These are phyloP conservation scores for Berkeleyomyces rouxiae DNA, from an alignment of 2,329 filamentous ascomycete genomes.

Conservation along the genomic window DNA sequence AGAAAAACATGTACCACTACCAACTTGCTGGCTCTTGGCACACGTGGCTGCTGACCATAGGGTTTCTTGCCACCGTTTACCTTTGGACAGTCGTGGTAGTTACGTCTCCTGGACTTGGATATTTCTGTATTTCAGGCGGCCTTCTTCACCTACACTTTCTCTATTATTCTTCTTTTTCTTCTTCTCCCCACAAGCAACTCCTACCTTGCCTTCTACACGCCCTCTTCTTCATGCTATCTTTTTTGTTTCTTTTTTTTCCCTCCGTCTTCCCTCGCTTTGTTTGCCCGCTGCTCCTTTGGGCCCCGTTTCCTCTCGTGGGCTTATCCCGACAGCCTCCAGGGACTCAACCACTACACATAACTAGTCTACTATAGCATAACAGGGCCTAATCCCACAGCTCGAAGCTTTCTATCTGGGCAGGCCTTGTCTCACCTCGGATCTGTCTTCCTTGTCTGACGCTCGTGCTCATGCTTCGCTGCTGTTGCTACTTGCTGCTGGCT, in stretches of 20 bases:
- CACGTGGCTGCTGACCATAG: too few relatives aligned
- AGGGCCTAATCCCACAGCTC: background rate
- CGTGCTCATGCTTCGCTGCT: background rate
- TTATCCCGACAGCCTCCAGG: background rate
- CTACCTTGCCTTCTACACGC: background rate
- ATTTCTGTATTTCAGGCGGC: background rate
- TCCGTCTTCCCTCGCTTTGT: background rate
- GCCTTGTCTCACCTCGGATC: conserved; percentile 1
- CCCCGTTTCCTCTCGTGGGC: background rate
- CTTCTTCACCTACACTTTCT: background rate
- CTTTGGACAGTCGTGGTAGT: background rate
- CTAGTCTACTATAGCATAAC: background rate
- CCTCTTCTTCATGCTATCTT: background rate
- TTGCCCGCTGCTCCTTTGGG: background rate
- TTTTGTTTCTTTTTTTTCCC: background rate
- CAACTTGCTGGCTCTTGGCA: too few relatives aligned
- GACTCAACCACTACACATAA: background rate
- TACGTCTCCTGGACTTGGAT: background rate
- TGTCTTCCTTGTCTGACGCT: background rate
- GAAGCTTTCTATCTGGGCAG: background rate
- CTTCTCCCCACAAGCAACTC: background rate
- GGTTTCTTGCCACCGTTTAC: background rate
- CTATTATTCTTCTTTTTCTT: background rate
- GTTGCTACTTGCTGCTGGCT: background rate
- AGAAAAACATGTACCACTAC: too few relatives aligned